These are phyloP conservation scores for Phytopythium delawarense DNA, from an alignment of 352 stramenopile species.

Conservation along the genomic window DNA sequence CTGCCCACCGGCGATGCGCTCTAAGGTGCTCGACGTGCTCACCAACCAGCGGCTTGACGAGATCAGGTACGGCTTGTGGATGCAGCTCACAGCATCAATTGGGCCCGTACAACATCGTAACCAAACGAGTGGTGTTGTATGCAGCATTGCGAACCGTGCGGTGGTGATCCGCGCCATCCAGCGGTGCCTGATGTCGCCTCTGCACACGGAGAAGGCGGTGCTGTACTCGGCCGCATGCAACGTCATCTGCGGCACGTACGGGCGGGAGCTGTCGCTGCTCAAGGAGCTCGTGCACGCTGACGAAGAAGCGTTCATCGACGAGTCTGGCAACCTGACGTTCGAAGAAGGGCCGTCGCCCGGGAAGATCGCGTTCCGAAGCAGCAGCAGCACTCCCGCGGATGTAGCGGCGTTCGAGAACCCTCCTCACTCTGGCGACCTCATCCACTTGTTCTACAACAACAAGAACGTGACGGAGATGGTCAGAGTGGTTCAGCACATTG, in stretches of 20 bases:
- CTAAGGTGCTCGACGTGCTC: constrained; percentile 75
- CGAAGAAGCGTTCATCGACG: constrained; percentile 44
- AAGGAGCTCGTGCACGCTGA: constrained; percentile 79
- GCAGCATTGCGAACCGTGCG: constrained; percentile 61
- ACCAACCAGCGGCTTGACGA: constrained; percentile 57
- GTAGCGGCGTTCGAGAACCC: constrained; percentile 20
- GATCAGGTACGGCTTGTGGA: constrained; percentile 31
- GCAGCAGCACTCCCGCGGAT: not conserved
- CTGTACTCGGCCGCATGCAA: constrained; percentile 67
- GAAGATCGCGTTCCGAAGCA: constrained; percentile 8
- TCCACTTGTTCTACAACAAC: constrained; percentile 71
- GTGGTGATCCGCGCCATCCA: constrained; percentile 80
- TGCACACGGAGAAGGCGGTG: constrained; percentile 61
- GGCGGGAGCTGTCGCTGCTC: constrained; percentile 61
- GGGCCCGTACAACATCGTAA: not conserved
- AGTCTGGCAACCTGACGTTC: constrained; percentile 22
- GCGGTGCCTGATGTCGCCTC: constrained; percentile 60
- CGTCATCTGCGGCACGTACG: constrained; percentile 65
- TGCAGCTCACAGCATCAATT: not conserved
- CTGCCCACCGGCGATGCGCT: constrained; percentile 49
- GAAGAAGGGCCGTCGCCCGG: constrained; percentile 10
- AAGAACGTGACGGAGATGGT: constrained; percentile 80
- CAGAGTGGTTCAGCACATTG: constrained; percentile 81
- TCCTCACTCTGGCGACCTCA: constrained; percentile 68
- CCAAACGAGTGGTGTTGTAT: not conserved